phyloP scores from a whole-genome alignment of 176 grass and related monocot genomes.

The Zoysia japonica region DNA sequence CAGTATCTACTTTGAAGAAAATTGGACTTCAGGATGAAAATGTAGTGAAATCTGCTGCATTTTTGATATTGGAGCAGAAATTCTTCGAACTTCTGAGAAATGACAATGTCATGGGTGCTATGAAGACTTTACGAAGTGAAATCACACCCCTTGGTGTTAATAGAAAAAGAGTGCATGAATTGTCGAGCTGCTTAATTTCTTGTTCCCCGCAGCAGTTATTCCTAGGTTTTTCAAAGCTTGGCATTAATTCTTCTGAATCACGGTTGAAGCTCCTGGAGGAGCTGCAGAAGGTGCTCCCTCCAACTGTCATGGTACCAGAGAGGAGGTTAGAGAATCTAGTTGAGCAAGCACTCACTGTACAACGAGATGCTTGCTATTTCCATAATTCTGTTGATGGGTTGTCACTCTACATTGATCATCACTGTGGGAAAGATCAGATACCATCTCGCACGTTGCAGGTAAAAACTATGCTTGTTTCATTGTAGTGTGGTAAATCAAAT shows the following conservation, averaged over 20 bases:
- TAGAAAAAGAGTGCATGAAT: slow-evolving; percentile 69
- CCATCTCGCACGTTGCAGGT: slow-evolving; percentile 74
- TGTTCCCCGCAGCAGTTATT: slow-evolving; percentile 49
- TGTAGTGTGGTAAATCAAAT: not conserved
- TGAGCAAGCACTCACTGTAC: slow-evolving; percentile 78
- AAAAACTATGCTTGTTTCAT: slow-evolving; percentile 20
- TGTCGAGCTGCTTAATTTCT: slow-evolving; percentile 64
- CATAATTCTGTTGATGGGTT: slow-evolving; percentile 83
- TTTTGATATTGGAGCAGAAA: slow-evolving; percentile 90
- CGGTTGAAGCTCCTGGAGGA: slow-evolving; percentile 75
- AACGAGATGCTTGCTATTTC: slow-evolving; percentile 79
- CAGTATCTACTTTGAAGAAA: slow-evolving; percentile 72
- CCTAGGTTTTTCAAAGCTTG: slow-evolving; percentile 55
- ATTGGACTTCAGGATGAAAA: slow-evolving; percentile 69
- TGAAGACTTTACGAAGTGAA: slow-evolving; percentile 72
- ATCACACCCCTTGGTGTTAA: slow-evolving; percentile 77
- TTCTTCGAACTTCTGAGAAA: slow-evolving; percentile 80
- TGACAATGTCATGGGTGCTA: slow-evolving; percentile 62
- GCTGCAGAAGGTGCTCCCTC: slow-evolving; percentile 78
- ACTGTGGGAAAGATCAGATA: slow-evolving; percentile 83
- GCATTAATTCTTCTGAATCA: slow-evolving; percentile 49
- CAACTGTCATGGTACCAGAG: slow-evolving; percentile 78
- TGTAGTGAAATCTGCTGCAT: slow-evolving; percentile 60
- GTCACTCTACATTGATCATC: slow-evolving; percentile 81
- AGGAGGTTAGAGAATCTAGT: slow-evolving; percentile 83